Conservation (phyloP, 257 asterid genomes). For the Salvia rosmarinus region DNA sequence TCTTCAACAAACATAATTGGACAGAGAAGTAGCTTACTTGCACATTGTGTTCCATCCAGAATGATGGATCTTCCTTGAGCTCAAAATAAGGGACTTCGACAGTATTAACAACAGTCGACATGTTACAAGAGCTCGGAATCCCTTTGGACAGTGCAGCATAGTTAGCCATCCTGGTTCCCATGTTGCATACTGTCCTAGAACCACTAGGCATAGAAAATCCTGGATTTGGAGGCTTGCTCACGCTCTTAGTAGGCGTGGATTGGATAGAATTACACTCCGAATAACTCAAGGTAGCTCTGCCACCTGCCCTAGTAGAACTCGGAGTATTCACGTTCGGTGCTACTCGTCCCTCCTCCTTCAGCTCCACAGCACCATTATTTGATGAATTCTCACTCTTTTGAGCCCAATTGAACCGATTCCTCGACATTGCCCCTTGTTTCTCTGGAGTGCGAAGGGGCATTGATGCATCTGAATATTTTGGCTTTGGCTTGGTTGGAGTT, state of each 20-base stretch:
- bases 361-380: conserved; percentile 46
- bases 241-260: conserved; percentile 85
- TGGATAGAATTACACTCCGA: conserved; percentile 83
- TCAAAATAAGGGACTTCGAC: conserved; percentile 85
- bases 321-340: conserved; percentile 60
- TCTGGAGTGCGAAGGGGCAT: conserved; percentile 71
- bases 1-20: neutral
- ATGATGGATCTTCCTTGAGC: conserved; percentile 85
- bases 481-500: conserved; percentile 73
- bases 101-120: conserved; percentile 55
- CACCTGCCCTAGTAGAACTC: conserved; percentile 55
- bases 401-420: conserved; percentile 58
- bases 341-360: conserved; percentile 61
- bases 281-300: conserved; percentile 57
- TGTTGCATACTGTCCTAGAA: conserved; percentile 56
- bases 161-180: conserved; percentile 60
- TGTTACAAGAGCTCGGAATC: conserved; percentile 53
- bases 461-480: conserved; percentile 47
- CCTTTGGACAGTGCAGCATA: conserved; percentile 72
- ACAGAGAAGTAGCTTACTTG: conserved; percentile 57
- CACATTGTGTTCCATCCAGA: conserved; percentile 97
- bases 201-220: conserved; percentile 62
- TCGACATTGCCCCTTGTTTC: conserved; percentile 51
- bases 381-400: conserved; percentile 58
- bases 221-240: conserved; percentile 73